Conservation (phyloP, 768 basidiomycete species). For the Phaeolepiota aurea region DNA sequence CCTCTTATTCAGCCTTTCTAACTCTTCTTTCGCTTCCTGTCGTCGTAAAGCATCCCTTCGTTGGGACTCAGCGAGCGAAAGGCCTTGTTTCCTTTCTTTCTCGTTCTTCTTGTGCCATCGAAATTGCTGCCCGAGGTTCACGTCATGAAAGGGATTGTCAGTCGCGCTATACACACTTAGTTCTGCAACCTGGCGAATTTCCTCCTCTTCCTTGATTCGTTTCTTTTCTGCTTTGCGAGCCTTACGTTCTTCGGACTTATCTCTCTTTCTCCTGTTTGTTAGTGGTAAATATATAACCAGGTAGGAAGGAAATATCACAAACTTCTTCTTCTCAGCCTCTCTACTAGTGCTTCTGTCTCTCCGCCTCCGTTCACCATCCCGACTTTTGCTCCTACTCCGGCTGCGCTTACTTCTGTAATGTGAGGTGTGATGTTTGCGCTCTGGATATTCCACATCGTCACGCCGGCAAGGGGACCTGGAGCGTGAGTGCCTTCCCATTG, state of each 20-base stretch:
- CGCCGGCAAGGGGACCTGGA: slow-evolving; percentile 40
- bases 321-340: slow-evolving; percentile 31
- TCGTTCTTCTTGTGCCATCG: slow-evolving; percentile 99
- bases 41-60: slow-evolving; percentile 71
- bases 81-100: slow-evolving; percentile 85
- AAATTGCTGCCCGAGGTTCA: slow-evolving; percentile 93
- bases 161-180: slow-evolving; percentile 93
- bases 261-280: slow-evolving; percentile 61
- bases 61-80: slow-evolving; percentile 72
- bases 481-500: slow-evolving; percentile 43
- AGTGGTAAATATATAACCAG: slow-evolving; percentile 4
- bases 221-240: slow-evolving; percentile 87
- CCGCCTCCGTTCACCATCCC: slow-evolving; percentile 15
- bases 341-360: slow-evolving; percentile 29
- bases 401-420: slow-evolving; percentile 18
- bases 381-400: slow-evolving; percentile 20
- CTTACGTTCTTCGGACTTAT: slow-evolving; percentile 79
- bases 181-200: slow-evolving; percentile 88
- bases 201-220: slow-evolving; percentile 76
- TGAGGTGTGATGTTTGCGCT: background rate
- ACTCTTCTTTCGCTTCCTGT: slow-evolving; percentile 91
- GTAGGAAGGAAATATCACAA: slow-evolving; percentile 28
- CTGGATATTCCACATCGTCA: slow-evolving; percentile 26
- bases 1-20: slow-evolving; percentile 83
- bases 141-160: slow-evolving; percentile 98